A percentile compares a stretch with the other conserved stretches of the same genome.
Evolutionary conservation across 257 asterid species (phyloP).

Genomic region (Nicotiana attenuata): DNA sequence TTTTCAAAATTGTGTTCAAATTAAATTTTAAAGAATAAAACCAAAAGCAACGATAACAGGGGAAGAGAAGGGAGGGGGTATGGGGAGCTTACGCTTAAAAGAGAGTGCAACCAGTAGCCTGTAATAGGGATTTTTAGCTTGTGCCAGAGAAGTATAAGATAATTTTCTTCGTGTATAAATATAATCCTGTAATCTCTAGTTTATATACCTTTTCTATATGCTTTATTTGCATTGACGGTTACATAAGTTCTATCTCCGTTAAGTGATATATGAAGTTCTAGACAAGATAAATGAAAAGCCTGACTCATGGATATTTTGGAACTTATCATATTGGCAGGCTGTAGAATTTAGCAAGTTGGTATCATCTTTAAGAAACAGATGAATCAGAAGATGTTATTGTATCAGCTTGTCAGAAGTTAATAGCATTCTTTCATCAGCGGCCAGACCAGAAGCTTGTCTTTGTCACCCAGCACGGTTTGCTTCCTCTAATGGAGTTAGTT

Average conservation of each 20-base stretch:
- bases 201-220: neutral
- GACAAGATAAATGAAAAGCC: neutral
- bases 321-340: constrained; percentile 47
- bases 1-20: neutral
- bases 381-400: constrained; percentile 90
- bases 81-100: neutral
- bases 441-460: constrained; percentile 92
- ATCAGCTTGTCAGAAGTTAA: constrained; percentile 88
- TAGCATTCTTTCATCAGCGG: constrained; percentile 69
- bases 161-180: neutral
- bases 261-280: neutral
- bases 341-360: constrained; percentile 89
- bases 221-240: neutral
- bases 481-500: constrained; percentile 88
- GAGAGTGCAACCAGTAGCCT: neutral
- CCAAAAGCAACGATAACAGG: too few relatives aligned
- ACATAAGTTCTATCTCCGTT: neutral
- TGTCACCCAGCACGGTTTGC: constrained; percentile 92
- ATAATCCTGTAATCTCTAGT: neutral
- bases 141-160: neutral
- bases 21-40: neutral
- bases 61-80: neutral
- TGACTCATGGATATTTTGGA: neutral
- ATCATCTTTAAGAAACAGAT: constrained; percentile 81
- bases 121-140: neutral